A percentile compares a stretch with the other conserved stretches of the same genome.
Evolutionary conservation across 192 early-diverging fungal genomes (phyloP).

Genomic region (Borealophlyctis nickersoniae): DNA sequence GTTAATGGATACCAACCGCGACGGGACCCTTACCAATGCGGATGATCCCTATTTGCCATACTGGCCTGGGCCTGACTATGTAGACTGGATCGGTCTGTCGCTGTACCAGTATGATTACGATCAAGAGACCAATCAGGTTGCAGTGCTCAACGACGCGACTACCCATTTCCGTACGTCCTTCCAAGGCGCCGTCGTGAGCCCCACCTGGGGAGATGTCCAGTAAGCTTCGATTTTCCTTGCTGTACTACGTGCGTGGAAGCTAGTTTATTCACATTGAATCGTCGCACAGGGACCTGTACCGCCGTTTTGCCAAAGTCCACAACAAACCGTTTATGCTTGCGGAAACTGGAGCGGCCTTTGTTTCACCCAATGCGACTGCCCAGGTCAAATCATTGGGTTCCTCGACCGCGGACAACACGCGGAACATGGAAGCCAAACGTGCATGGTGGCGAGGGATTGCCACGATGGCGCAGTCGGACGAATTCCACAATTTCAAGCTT

Average conservation of each 20-base stretch:
- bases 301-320: conserved; percentile 15
- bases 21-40: conserved; percentile 23
- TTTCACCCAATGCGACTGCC: not conserved
- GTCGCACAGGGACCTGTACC: conserved; percentile 30
- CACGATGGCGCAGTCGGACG: not conserved
- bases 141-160: not conserved
- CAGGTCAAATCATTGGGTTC: not conserved
- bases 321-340: conserved; percentile 39
- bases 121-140: not conserved
- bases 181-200: not conserved
- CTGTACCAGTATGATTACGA: conserved; percentile 33
- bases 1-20: conserved; percentile 36
- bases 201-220: not conserved
- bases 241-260: not conserved
- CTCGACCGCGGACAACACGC: not conserved
- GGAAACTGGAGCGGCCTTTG: conserved; percentile 34
- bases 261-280: not conserved
- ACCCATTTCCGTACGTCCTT: not conserved
- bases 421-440: conserved; percentile 27
- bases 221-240: not conserved
- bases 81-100: conserved; percentile 47
- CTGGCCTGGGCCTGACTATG: conserved; percentile 37
- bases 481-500: conserved; percentile 31
- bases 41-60: conserved; percentile 41
- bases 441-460: conserved; percentile 34